Conservation (phyloP, 345 rosid species). For the Boechera divaricarpa region DNA sequence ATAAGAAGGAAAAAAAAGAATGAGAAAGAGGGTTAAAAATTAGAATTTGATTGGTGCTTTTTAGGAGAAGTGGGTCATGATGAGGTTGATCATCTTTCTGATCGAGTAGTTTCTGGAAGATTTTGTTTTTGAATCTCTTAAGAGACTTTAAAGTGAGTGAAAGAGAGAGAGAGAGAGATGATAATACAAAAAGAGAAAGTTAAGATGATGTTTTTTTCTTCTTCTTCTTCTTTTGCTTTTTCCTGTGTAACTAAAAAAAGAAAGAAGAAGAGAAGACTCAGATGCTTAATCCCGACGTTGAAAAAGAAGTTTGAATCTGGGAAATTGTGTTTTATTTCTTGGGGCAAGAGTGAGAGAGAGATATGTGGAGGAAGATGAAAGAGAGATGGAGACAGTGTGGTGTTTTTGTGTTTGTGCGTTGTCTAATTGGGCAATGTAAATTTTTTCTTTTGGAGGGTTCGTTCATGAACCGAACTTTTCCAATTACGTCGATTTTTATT, state of each 20-base stretch:
- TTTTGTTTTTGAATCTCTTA: constrained; percentile 27
- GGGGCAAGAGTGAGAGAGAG: constrained; percentile 31
- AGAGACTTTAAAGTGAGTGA: constrained; percentile 41
- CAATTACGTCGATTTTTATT: neutral
- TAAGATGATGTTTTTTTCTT: constrained; percentile 10
- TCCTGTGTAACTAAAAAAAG: neutral
- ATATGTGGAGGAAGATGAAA: constrained; percentile 27
- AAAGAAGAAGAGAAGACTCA: constrained; percentile 4
- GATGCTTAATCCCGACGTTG: constrained; percentile 31
- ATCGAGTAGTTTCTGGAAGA: constrained; percentile 37
- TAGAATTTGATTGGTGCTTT: neutral
- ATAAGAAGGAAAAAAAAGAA: neutral
- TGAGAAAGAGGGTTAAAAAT: neutral
- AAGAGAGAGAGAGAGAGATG: constrained; percentile 35
- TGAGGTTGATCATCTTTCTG: constrained; percentile 30
- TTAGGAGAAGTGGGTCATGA: constrained; percentile 33
- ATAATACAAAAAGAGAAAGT: constrained; percentile 41
- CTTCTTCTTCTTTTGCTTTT: constrained; percentile 36
- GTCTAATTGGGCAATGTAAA: constrained; percentile 17
- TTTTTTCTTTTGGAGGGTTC: constrained; percentile 22
- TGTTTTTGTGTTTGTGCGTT: constrained; percentile 37
- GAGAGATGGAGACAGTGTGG: constrained; percentile 22
- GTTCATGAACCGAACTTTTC: constrained; percentile 32
- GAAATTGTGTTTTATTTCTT: constrained; percentile 40
- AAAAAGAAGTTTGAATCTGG: constrained; percentile 44